Evolutionary conservation across 306 rosid genomes (phyloP).

Genomic region (Bauhinia variegata): DNA sequence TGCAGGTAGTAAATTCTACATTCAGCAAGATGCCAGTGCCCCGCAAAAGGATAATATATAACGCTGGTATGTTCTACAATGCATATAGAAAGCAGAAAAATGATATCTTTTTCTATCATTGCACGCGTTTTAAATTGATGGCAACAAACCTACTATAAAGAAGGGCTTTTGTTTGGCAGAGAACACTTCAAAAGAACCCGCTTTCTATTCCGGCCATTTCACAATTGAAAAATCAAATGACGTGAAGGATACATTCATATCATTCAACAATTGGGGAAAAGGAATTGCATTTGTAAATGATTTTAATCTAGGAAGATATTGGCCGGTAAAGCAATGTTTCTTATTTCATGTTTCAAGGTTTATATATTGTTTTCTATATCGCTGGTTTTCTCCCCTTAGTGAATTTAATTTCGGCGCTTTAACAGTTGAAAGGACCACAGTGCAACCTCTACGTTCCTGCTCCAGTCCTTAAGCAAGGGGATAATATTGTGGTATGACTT

Average conservation of each 20-base stretch:
- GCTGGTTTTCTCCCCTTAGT: constrained; percentile 9
- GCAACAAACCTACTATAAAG: constrained; percentile 28
- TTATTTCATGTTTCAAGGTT: constrained; percentile 14
- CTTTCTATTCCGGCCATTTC: constrained; percentile 74
- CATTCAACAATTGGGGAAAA: constrained; percentile 80
- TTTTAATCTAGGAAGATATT: constrained; percentile 86
- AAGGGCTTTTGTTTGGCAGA: constrained; percentile 50
- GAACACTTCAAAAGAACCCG: constrained; percentile 62
- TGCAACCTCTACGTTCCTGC: constrained; percentile 94
- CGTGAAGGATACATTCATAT: constrained; percentile 73
- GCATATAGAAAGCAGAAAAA: constrained; percentile 15
- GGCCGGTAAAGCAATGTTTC: constrained; percentile 70
- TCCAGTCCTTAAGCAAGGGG: constrained; percentile 70
- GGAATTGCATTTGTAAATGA: constrained; percentile 80
- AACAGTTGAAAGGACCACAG: constrained; percentile 81
- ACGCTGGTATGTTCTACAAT: constrained; percentile 49
- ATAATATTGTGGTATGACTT: constrained; percentile 70
- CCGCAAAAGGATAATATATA: constrained; percentile 43
- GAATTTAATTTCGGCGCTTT: constrained; percentile 33
- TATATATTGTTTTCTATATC: constrained; percentile 6
- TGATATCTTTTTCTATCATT: constrained; percentile 15
- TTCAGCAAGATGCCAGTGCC: constrained; percentile 33
- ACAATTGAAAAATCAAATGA: constrained; percentile 53
- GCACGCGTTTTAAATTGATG: constrained; percentile 18
- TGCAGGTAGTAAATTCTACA: constrained; percentile 49